phyloP scores from a whole-genome alignment of 306 rosid genomes.

The Prunus dulcis region DNA sequence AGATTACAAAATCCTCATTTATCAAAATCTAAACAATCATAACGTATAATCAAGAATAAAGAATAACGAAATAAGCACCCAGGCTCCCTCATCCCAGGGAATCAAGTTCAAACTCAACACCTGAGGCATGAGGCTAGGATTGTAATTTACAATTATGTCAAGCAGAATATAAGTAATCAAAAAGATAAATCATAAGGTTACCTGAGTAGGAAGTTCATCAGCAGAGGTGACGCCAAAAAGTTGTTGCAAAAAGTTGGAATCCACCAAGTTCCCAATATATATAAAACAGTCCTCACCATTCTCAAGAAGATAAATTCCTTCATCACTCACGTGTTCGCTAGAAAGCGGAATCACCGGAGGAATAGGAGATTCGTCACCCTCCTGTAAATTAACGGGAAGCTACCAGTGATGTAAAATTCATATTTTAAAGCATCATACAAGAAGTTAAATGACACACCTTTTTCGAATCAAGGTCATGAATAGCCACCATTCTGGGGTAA shows the following conservation, averaged over 20 bases:
- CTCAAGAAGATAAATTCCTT: conserved; percentile 91
- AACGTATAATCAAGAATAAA: neutral
- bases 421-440: neutral
- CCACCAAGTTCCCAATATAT: conserved; percentile 70
- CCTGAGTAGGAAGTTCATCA: conserved; percentile 79
- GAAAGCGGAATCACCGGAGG: conserved; percentile 85
- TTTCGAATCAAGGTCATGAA: conserved; percentile 63
- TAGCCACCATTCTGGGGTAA: conserved; percentile 90
- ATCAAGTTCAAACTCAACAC: neutral
- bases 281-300: conserved; percentile 89
- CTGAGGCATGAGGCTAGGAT: neutral
- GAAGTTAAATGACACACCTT: conserved; percentile 43
- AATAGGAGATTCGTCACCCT: conserved; percentile 55
- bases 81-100: neutral
- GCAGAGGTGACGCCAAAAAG: conserved; percentile 68
- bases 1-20: neutral
- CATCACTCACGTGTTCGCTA: conserved; percentile 78
- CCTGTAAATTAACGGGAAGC: conserved; percentile 48
- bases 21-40: neutral
- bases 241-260: conserved; percentile 50
- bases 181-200: conserved; percentile 29
- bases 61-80: neutral
- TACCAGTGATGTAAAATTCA: conserved; percentile 22
- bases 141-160: neutral
- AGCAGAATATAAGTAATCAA: neutral